These are phyloP conservation scores for Chaetoceros muelleri DNA, from an alignment of 108 stramenopile genomes.

Conservation along the genomic window DNA sequence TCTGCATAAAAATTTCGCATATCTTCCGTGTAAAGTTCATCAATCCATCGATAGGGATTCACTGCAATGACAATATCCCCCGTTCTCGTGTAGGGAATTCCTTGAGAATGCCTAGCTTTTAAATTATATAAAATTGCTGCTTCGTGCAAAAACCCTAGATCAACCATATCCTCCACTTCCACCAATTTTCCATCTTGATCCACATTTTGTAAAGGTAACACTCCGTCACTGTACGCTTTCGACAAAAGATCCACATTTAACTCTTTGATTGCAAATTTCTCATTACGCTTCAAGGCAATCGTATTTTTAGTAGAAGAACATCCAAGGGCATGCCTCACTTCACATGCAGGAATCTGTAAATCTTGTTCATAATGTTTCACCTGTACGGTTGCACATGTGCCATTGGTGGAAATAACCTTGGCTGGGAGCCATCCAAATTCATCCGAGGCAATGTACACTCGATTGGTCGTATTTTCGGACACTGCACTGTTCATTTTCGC, in stretches of 20 bases:
- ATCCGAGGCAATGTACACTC: constrained; percentile 28
- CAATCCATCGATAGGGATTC: constrained; percentile 83
- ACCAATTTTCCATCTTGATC: constrained; percentile 29
- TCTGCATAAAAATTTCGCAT: constrained; percentile 44
- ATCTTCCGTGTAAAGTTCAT: constrained; percentile 53
- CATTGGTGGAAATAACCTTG: neutral
- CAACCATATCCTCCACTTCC: constrained; percentile 74
- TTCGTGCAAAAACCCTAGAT: constrained; percentile 87
- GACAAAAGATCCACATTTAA: neutral
- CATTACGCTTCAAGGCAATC: too few relatives aligned
- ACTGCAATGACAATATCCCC: constrained; percentile 92
- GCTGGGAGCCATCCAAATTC: constrained; percentile 43
- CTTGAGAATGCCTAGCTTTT: constrained; percentile 60
- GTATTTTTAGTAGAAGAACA: too few relatives aligned
- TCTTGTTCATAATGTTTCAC: neutral
- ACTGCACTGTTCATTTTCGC: too few relatives aligned
- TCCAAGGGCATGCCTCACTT: too few relatives aligned
- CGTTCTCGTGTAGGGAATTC: constrained; percentile 84
- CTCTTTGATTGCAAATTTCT: too few relatives aligned
- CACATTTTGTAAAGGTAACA: constrained; percentile 60
- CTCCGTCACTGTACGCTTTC: constrained; percentile 32
- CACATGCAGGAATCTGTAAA: neutral
- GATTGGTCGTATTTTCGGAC: constrained; percentile 13
- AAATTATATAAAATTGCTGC: constrained; percentile 92
- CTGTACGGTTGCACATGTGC: neutral